Conservation (phyloP, 73 alveolate species). For the Paramecium caudatum region DNA sequence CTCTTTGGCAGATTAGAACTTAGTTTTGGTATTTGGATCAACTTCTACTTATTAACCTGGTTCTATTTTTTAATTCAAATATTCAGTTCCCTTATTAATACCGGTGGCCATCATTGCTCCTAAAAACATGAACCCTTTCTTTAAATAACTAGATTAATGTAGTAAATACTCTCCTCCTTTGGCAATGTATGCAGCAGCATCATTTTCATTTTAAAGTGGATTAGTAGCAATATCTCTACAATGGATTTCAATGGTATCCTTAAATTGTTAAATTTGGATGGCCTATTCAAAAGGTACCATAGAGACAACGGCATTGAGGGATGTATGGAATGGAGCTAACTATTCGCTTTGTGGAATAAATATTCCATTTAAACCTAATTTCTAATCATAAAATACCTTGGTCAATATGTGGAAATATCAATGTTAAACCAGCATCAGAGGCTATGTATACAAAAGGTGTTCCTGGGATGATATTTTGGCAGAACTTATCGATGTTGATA, state of each 20-base stretch:
- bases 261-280: constrained; percentile 28
- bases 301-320: not conserved
- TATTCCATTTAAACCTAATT: constrained; percentile 66
- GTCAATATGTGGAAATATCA: constrained; percentile 53
- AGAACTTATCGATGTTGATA: not conserved
- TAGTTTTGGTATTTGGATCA: constrained; percentile 26
- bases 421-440: constrained; percentile 30
- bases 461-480: constrained; percentile 55
- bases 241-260: constrained; percentile 46
- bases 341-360: constrained; percentile 53
- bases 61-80: constrained; percentile 14
- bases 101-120: constrained; percentile 53
- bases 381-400: not conserved
- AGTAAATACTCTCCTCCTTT: constrained; percentile 64
- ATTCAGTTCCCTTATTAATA: not conserved
- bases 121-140: not conserved
- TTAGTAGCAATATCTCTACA: constrained; percentile 51
- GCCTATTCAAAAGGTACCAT: constrained; percentile 64
- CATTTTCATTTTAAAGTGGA: constrained; percentile 38
- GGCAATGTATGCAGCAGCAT: constrained; percentile 10
- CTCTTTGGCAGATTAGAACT: not conserved
- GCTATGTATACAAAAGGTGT: constrained; percentile 30
- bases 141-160: not conserved
- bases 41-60: constrained; percentile 52
- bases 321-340: not conserved